Evolutionary conservation across 2,329 filamentous ascomycete species (phyloP).

Genomic region (Lachnellula occidentalis): DNA sequence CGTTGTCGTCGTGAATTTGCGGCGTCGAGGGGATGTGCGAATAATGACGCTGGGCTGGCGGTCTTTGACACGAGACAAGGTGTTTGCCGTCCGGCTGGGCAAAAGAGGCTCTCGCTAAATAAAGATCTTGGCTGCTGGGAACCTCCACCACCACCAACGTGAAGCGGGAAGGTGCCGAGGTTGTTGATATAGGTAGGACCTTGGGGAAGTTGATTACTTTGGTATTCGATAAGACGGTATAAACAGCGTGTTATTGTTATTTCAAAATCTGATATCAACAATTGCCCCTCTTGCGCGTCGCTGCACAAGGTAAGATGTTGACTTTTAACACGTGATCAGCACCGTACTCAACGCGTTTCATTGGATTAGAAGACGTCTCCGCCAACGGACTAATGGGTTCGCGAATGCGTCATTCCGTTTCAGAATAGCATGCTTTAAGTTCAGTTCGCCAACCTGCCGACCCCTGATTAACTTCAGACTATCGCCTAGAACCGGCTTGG

Average conservation of each 20-base stretch:
- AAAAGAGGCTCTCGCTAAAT: background rate
- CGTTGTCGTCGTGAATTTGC: background rate
- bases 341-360: background rate
- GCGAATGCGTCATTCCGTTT: constrained; percentile 5
- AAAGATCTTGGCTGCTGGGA: background rate
- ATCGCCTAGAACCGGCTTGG: background rate
- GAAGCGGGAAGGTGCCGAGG: background rate
- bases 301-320: background rate
- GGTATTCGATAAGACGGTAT: too few species aligned
- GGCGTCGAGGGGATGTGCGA: background rate
- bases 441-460: background rate
- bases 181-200: background rate
- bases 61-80: constrained; percentile 1
- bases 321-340: background rate
- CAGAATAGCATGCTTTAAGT: background rate
- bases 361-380: background rate
- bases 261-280: too few species aligned
- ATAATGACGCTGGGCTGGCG: constrained; percentile 1
- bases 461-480: too few species aligned
- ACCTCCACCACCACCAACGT: background rate
- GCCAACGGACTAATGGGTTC: background rate
- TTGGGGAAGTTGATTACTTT: too few species aligned
- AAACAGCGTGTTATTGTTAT: too few species aligned
- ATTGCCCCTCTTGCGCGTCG: background rate
- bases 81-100: background rate